These are phyloP conservation scores for Metschnikowia reukaufii DNA, from an alignment of 805 yeast genomes.

Conservation along the genomic window DNA sequence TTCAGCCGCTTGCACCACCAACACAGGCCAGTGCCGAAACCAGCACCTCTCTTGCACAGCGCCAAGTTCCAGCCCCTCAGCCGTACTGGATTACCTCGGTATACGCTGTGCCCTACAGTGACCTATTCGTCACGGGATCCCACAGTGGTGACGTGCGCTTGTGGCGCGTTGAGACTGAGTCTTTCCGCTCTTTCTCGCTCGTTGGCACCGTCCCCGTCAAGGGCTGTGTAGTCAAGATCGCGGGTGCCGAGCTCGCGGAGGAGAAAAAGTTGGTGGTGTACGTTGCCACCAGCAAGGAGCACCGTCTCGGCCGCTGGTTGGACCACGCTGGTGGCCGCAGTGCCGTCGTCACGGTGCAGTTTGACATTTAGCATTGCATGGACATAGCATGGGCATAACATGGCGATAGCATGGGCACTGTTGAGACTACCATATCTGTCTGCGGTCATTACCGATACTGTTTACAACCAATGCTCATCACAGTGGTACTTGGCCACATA, in stretches of 20 bases:
- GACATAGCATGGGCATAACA: too few relatives aligned
- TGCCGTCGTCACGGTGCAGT: conserved; percentile 50
- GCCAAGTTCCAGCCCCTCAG: conserved; percentile 65
- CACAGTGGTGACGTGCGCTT: conserved; percentile 75
- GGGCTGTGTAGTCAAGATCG: conserved; percentile 71
- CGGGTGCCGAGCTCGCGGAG: conserved; percentile 49
- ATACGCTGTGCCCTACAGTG: conserved; percentile 80
- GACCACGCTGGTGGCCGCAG: conserved; percentile 63
- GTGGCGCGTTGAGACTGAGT: conserved; percentile 69
- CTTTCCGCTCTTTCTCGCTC: conserved; percentile 57
- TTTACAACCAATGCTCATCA: too few relatives aligned
- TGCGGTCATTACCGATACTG: too few relatives aligned
- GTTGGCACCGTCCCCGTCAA: conserved; percentile 59
- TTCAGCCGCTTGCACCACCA: conserved; percentile 46
- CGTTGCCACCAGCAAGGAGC: conserved; percentile 80
- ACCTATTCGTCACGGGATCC: conserved; percentile 84
- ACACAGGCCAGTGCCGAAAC: conserved; percentile 46
- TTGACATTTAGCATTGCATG: conserved; percentile 25
- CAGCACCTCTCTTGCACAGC: conserved; percentile 48
- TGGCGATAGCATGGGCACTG: too few relatives aligned
- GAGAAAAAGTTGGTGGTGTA: conserved; percentile 50
- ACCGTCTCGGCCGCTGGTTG: conserved; percentile 85
- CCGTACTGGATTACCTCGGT: conserved; percentile 88
- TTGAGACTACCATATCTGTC: too few relatives aligned
- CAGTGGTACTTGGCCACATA: neutral